phyloP scores from a whole-genome alignment of 2,329 filamentous ascomycete species.

The Paraconiothyrium brasiliense region DNA sequence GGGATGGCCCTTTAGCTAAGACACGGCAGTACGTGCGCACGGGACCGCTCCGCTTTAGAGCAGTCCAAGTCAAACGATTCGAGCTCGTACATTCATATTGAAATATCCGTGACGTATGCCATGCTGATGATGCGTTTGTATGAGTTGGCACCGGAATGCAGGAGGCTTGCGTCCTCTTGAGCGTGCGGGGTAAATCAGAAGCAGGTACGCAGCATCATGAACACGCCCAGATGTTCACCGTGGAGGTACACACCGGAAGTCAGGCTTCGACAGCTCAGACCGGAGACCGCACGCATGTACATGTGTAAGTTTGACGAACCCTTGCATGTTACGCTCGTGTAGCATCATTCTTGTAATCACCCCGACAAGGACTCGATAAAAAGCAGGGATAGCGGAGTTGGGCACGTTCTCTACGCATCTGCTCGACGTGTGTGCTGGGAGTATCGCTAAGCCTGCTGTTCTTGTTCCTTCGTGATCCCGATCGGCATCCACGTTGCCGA shows the following conservation, averaged over 20 bases:
- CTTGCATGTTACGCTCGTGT: not conserved
- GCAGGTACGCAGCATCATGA: not conserved
- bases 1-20: not conserved
- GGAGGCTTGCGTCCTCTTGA: not conserved
- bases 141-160: not conserved
- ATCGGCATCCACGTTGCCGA: conserved; percentile 1
- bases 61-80: not conserved
- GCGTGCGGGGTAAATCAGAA: conserved; percentile 11
- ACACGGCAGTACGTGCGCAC: not conserved
- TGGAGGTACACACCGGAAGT: not conserved
- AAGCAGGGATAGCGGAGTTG: conserved; percentile 1
- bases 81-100: not conserved
- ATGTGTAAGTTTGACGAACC: not conserved
- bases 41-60: not conserved
- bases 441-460: not conserved
- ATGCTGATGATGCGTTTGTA: not conserved
- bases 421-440: not conserved
- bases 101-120: not conserved
- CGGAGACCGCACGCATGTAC: not conserved
- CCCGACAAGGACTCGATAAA: not conserved
- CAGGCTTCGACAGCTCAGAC: not conserved
- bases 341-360: not conserved
- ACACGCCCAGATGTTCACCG: not conserved
- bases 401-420: not conserved
- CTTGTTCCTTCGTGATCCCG: not conserved